Evolutionary conservation across 2,329 filamentous ascomycete species (phyloP), one percentile per base, ranked within the genome.

Genomic region (Myrmaecium sp.): DNA sequence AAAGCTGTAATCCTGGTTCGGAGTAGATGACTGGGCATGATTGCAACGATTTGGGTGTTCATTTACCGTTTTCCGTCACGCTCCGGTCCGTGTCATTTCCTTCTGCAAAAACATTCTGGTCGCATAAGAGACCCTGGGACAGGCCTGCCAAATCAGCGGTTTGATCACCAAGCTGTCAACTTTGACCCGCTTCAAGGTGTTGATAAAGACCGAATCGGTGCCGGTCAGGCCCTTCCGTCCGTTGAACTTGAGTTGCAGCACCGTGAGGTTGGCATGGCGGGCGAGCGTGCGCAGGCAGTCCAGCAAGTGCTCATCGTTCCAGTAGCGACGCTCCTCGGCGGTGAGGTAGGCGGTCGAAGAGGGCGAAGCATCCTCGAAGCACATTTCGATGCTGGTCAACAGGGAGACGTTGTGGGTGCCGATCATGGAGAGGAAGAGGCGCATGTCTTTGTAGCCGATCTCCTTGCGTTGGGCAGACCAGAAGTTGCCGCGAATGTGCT

Each of bases 231-330:
- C 26, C 12, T 43, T 43, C 6, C 58, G 51, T 21, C 60, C 60
- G 21, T 42, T 38, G 31, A 63, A 63, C 9, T 42, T 39, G 11
- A 64, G 32, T 5, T 43, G 44, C 9, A 64, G 30, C 14, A 46
- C 53, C 14, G 54, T 49, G 5, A 66, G 47, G 17, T 54, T 49
- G 15, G 48, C 47, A 12, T 54, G 37, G 5, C 49, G 44, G 13
- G 40, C 45, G 9, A 66, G 44, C 20, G 58, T 46, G 5, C 54
- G 52, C 6, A 65, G 42, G 17, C 54, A 49, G 14, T 56, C 53
- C 21, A 59, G 47, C 21, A 66, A 38, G 19, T 56, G 47, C 6
- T 55, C 47, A 33, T 66, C 60, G 23, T 58, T 47, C 25, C 62
- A 48, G 31, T 57, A 65, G 14, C 58, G 55, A n/a, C 58, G 56